phyloP scores from a whole-genome alignment of 2,329 filamentous ascomycete species.

The Ramularia endophylla region DNA sequence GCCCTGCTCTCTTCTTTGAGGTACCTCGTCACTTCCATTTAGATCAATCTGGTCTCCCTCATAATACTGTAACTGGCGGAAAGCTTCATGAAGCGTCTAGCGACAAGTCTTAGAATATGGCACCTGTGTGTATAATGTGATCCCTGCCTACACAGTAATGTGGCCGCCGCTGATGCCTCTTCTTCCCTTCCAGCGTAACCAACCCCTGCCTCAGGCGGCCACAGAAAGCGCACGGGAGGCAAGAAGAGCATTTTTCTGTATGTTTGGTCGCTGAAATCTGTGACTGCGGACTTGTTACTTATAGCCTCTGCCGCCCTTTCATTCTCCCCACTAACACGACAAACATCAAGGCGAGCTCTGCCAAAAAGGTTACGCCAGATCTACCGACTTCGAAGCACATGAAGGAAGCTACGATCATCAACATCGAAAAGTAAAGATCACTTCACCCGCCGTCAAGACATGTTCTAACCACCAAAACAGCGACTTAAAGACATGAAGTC shows the following conservation, averaged over 20 bases:
- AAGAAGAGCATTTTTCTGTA: slow-evolving; percentile 72
- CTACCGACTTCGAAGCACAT: slow-evolving; percentile 95
- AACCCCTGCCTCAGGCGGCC: slow-evolving; percentile 29
- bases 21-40: no score
- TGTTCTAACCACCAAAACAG: slow-evolving; percentile 19
- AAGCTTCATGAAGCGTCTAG: no score
- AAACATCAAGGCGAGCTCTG: slow-evolving; percentile 60
- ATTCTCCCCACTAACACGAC: background rate
- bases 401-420: slow-evolving; percentile 92
- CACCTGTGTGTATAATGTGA: background rate
- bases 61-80: no score
- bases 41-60: no score
- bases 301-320: background rate
- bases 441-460: background rate
- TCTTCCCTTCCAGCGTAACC: slow-evolving; percentile 22
- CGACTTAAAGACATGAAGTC: slow-evolving; percentile 83
- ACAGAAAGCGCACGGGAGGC: slow-evolving; percentile 66
- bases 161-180: no score
- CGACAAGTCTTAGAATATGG: no score
- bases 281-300: background rate
- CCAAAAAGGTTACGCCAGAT: slow-evolving; percentile 87
- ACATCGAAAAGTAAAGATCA: slow-evolving; percentile 63
- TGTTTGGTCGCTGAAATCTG: background rate
- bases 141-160: no score
- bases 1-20: no score